Evolutionary conservation across 306 rosid genomes (phyloP).

Genomic region (Albizia julibrissin): DNA sequence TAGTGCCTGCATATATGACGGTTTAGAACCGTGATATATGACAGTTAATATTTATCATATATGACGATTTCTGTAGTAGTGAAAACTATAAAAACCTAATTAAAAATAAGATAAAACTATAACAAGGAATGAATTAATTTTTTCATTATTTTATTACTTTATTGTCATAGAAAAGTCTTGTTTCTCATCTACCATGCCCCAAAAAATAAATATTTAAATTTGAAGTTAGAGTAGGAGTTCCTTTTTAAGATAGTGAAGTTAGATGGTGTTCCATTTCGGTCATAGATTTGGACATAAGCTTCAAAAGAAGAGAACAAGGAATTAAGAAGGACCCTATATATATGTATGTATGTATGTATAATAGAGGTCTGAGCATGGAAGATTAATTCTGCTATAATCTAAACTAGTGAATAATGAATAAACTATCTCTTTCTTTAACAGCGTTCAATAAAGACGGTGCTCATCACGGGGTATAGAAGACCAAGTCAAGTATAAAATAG

Average conservation of each 20-base stretch:
- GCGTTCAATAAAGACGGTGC: conserved; percentile 46
- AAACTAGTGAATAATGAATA: conserved; percentile 37
- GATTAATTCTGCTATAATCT: conserved; percentile 45
- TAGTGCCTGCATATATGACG: no score
- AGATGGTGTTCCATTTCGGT: conserved; percentile 20
- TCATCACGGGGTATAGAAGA: not conserved
- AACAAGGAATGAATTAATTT: not conserved
- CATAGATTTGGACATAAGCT: conserved; percentile 39
- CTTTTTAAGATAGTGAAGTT: conserved; percentile 21
- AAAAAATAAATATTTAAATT: not conserved
- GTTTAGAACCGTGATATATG: no score
- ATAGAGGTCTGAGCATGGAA: conserved; percentile 26
- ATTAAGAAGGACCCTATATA: conserved; percentile 30
- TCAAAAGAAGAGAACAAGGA: not conserved
- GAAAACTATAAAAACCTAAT: not conserved
- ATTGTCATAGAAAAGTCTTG: not conserved
- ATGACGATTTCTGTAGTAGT: no score
- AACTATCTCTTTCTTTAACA: conserved; percentile 48
- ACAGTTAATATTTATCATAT: no score
- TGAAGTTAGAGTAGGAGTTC: conserved; percentile 5
- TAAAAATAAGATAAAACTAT: not conserved
- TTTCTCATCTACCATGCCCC: not conserved
- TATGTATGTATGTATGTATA: no score
- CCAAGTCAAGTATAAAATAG: not conserved
- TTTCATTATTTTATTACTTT: not conserved